phyloP scores from a whole-genome alignment of 2,329 filamentous ascomycete genomes.

The Neonectria hederae region DNA sequence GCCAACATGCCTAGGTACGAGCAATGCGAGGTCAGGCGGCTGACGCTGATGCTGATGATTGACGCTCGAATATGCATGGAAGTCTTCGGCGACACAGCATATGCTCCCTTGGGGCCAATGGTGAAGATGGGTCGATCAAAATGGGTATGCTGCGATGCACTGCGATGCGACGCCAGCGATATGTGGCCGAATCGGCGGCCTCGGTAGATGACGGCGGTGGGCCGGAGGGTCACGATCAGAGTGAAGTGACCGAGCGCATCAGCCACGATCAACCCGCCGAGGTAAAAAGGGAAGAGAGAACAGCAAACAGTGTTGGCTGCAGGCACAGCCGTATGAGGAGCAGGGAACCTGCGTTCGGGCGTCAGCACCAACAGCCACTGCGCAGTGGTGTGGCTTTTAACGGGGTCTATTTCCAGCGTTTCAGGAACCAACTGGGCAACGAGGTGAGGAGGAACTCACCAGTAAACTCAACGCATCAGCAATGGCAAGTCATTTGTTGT shows the following conservation, averaged over 20 bases:
- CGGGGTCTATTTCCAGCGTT: conserved; percentile 14
- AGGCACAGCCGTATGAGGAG: conserved; percentile 32
- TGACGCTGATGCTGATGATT: conserved; percentile 17
- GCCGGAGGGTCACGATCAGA: not conserved
- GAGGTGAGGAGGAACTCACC: conserved; percentile 8
- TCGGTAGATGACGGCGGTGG: conserved; percentile 8
- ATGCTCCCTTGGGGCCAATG: conserved; percentile 3
- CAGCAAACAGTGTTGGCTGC: conserved; percentile 4
- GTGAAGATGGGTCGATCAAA: not conserved
- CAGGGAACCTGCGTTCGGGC: conserved; percentile 26
- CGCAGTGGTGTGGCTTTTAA: conserved; percentile 9
- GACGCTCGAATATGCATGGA: conserved; percentile 16
- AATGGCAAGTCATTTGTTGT: not conserved
- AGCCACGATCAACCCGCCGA: conserved; percentile 16
- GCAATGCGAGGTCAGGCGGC: conserved; percentile 2
- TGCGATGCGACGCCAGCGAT: conserved; percentile 5
- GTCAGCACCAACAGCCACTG: conserved; percentile 30
- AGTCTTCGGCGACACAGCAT: conserved; percentile 21
- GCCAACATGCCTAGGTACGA: not conserved
- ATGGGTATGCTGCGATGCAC: conserved; percentile 9
- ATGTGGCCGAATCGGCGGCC: conserved; percentile 14
- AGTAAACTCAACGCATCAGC: conserved; percentile 3
- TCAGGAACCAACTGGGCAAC: not conserved
- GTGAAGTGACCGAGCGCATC: not conserved
- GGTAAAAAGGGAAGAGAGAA: conserved; percentile 3